Evolutionary conservation across 805 yeast species (phyloP).

Genomic region (Suhomyces faveliae): DNA sequence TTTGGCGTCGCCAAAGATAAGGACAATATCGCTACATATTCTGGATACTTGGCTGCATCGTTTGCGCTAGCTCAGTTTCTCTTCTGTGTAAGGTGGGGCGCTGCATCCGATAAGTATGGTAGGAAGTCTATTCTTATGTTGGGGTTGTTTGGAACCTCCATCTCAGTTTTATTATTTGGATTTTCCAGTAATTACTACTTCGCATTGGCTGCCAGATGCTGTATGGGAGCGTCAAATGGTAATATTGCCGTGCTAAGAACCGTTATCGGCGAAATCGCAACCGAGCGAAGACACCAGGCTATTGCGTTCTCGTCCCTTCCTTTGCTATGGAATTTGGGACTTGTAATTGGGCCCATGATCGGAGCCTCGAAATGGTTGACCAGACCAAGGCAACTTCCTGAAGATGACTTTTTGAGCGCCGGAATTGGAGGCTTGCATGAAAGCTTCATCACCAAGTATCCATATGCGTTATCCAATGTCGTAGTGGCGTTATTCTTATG

Average conservation of each 20-base stretch:
- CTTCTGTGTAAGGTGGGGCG: slow-evolving; percentile 62
- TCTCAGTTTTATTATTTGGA: slow-evolving; percentile 51
- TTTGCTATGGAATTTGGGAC: slow-evolving; percentile 58
- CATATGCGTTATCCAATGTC: slow-evolving; percentile 40
- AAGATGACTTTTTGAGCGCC: slow-evolving; percentile 2
- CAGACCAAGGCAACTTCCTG: slow-evolving; percentile 31
- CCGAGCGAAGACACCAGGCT: slow-evolving; percentile 57
- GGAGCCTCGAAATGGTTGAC: slow-evolving; percentile 53
- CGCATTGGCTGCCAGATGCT: slow-evolving; percentile 53
- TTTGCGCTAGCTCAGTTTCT: slow-evolving; percentile 61
- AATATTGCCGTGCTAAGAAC: slow-evolving; percentile 67
- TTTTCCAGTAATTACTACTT: slow-evolving; percentile 49
- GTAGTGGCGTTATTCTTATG: slow-evolving; percentile 30
- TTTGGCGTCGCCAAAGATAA: slow-evolving; percentile 48
- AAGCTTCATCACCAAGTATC: slow-evolving; percentile 27
- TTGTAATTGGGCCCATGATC: slow-evolving; percentile 59
- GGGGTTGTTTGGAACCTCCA: slow-evolving; percentile 54
- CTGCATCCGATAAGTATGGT: slow-evolving; percentile 52
- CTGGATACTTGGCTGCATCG: slow-evolving; percentile 60
- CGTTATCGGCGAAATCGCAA: slow-evolving; percentile 58
- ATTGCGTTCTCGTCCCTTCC: slow-evolving; percentile 63
- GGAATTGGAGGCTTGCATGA: slow-evolving; percentile 21
- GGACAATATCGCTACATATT: slow-evolving; percentile 55
- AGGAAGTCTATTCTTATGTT: slow-evolving; percentile 52
- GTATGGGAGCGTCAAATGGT: slow-evolving; percentile 60